phyloP scores from a whole-genome alignment of 1,139 yeast species.

The Sugiyamaella sp. region DNA sequence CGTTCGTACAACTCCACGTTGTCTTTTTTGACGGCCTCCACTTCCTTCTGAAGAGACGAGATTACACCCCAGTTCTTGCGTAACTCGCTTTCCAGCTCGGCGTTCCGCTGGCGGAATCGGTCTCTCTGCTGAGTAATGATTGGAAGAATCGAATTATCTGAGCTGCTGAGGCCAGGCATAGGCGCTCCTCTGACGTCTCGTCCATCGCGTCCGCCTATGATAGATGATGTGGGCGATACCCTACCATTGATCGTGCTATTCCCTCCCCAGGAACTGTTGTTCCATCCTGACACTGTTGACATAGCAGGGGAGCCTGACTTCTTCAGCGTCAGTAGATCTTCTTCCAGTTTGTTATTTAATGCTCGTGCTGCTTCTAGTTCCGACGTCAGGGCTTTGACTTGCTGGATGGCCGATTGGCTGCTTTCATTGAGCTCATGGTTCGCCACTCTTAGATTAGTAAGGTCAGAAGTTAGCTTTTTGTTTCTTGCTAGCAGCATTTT shows the following conservation, averaged over 20 bases:
- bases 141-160: conserved; percentile 64
- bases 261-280: conserved; percentile 24
- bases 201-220: conserved; percentile 24
- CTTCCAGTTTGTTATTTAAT: conserved; percentile 66
- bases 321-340: conserved; percentile 53
- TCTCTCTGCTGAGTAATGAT: conserved; percentile 95
- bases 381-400: conserved; percentile 47
- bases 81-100: conserved; percentile 80
- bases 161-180: conserved; percentile 17
- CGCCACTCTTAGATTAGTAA: conserved; percentile 59
- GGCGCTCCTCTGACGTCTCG: conserved; percentile 16
- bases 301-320: conserved; percentile 56
- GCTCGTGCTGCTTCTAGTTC: conserved; percentile 46
- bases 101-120: conserved; percentile 77
- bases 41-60: conserved; percentile 64
- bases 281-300: conserved; percentile 46
- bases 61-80: conserved; percentile 60
- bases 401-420: conserved; percentile 47
- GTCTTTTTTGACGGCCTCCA: conserved; percentile 66
- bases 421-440: conserved; percentile 49
- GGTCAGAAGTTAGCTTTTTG: conserved; percentile 61
- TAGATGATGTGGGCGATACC: conserved; percentile 31
- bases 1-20: conserved; percentile 81
- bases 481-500: conserved; percentile 59
- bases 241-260: conserved; percentile 14